Evolutionary conservation across 177 flowering plant species (phyloP).

Genomic region (Telopea speciosissima): DNA sequence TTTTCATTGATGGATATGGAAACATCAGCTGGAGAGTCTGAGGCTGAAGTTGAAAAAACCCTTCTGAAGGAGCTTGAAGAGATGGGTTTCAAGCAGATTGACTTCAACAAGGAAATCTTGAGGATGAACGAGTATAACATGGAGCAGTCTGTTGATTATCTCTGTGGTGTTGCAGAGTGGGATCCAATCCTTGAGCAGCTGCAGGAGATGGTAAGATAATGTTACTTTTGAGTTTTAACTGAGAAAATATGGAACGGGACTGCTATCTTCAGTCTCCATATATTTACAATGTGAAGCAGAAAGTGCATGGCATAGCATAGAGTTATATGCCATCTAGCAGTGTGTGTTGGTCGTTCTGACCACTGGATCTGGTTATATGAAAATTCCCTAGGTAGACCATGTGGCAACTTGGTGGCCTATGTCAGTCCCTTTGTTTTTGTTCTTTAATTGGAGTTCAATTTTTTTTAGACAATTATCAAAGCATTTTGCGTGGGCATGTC

Average conservation of each 20-base stretch:
- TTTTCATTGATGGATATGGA: conserved; percentile 6
- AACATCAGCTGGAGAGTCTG: conserved; percentile 8
- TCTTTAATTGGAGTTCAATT: neutral
- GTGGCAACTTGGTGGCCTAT: no score
- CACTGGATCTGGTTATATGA: no score
- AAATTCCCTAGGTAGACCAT: no score
- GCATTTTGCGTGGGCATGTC: no score
- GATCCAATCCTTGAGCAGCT: conserved; percentile 66
- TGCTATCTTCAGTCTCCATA: no score
- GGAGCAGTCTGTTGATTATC: conserved; percentile 47
- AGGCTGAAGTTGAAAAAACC: conserved; percentile 27
- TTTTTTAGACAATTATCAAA: neutral
- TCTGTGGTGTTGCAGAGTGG: conserved; percentile 52
- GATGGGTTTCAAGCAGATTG: conserved; percentile 57
- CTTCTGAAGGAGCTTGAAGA: conserved; percentile 51
- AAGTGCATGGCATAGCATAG: no score
- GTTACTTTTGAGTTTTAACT: neutral
- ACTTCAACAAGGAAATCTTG: conserved; percentile 53
- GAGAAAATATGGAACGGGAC: neutral
- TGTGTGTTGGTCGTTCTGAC: no score
- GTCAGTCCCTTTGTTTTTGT: no score
- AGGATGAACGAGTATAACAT: conserved; percentile 45
- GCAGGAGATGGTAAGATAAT: conserved; percentile 63
- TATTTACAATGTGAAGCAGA: no score
- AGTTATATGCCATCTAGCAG: no score